phyloP scores from a whole-genome alignment of 2,329 filamentous ascomycete species.

The Exophiala oligosperma region DNA sequence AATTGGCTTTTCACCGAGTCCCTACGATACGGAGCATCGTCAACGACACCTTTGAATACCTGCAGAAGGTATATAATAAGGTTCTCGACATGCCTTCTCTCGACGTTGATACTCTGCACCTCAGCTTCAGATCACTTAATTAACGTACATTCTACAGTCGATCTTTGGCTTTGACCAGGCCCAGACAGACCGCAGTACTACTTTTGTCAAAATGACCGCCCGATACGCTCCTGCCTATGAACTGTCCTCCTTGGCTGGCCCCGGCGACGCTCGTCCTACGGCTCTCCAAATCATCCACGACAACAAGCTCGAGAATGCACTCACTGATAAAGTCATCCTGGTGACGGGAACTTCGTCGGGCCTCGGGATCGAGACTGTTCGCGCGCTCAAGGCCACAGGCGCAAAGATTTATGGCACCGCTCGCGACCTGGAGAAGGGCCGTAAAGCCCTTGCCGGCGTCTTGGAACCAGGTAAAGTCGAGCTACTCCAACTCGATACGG shows the following conservation, averaged over 20 bases:
- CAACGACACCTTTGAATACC: too few species aligned
- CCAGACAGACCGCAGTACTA: neutral
- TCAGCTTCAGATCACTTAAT: too few species aligned
- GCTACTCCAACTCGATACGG: conserved; percentile 37
- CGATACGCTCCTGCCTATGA: conserved; percentile 31
- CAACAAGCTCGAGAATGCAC: conserved; percentile 26
- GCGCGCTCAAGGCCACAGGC: conserved; percentile 40
- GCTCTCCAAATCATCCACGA: conserved; percentile 30
- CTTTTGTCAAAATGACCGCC: conserved; percentile 18
- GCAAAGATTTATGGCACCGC: conserved; percentile 40
- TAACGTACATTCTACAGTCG: too few species aligned
- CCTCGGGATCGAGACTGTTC: conserved; percentile 41
- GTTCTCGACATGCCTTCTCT: too few species aligned
- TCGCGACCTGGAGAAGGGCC: conserved; percentile 37
- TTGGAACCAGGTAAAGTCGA: conserved; percentile 31
- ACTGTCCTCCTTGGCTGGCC: conserved; percentile 19
- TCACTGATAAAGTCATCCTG: conserved; percentile 37
- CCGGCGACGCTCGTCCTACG: conserved; percentile 29
- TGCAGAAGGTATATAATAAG: too few species aligned
- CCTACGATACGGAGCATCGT: too few species aligned
- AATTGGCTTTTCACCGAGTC: too few species aligned
- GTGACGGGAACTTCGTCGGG: conserved; percentile 43
- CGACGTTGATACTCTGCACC: too few species aligned
- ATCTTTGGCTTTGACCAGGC: too few species aligned
- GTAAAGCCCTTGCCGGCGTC: conserved; percentile 30